Percentiles rank a stretch among this genome's conserved stretches.
Conservation (phyloP, 2,329 filamentous ascomycete genomes). For the Colletotrichum limetticola region DNA sequence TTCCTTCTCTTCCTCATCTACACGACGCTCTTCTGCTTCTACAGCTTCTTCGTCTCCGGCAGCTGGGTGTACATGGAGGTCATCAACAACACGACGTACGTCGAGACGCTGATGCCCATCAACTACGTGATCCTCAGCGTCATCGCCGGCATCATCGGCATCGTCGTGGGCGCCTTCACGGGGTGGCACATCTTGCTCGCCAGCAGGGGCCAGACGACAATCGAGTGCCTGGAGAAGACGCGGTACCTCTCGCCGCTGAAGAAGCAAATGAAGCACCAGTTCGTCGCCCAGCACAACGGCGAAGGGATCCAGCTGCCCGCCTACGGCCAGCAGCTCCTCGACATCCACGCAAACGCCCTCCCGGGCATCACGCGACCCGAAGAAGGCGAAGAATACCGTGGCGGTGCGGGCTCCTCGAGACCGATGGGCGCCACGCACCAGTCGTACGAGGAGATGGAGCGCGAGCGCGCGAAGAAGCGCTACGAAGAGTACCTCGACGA, state of each 20-base stretch:
- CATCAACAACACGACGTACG: slow-evolving; percentile 73
- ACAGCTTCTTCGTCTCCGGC: slow-evolving; percentile 80
- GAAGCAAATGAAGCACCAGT: slow-evolving; percentile 74
- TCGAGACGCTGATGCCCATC: slow-evolving; percentile 83
- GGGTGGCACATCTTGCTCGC: slow-evolving; percentile 91
- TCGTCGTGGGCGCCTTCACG: slow-evolving; percentile 91
- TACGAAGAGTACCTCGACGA: slow-evolving; percentile 87
- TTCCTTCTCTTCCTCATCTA: slow-evolving; percentile 95
- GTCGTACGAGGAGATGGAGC: slow-evolving; percentile 67
- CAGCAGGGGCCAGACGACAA: slow-evolving; percentile 85
- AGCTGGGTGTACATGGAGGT: slow-evolving; percentile 90
- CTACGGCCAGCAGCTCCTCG: slow-evolving; percentile 79
- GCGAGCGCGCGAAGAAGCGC: slow-evolving; percentile 62
- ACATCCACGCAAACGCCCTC: slow-evolving; percentile 84
- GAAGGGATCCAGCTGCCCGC: slow-evolving; percentile 63
- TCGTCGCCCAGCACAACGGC: slow-evolving; percentile 64
- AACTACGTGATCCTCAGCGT: slow-evolving; percentile 92
- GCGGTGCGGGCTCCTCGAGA: slow-evolving; percentile 41
- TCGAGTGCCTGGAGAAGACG: slow-evolving; percentile 96
- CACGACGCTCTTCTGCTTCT: slow-evolving; percentile 85
- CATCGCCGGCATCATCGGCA: slow-evolving; percentile 87
- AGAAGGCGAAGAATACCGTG: slow-evolving; percentile 75
- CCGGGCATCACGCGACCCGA: slow-evolving; percentile 84
- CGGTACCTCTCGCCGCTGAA: slow-evolving; percentile 87
- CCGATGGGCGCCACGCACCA: slow-evolving; percentile 51